These are phyloP conservation scores for Auricularia sp. DNA, from an alignment of 768 basidiomycete genomes.

Conservation along the genomic window DNA sequence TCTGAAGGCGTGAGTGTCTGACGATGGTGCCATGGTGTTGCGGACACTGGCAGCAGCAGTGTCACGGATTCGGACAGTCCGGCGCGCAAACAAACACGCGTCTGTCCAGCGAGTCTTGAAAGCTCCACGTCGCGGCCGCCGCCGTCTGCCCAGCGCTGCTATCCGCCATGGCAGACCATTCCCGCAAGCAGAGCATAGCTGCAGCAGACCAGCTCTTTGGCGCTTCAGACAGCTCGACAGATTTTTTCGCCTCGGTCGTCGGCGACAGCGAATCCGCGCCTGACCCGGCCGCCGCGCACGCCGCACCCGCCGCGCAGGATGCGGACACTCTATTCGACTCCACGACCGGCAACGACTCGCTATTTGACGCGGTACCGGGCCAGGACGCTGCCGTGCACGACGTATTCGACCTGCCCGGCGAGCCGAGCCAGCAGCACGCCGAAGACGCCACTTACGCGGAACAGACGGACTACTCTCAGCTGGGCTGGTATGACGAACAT, in stretches of 20 bases:
- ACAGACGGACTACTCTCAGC: conserved; percentile 16
- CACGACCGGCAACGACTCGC: not conserved
- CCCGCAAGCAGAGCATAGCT: conserved; percentile 30
- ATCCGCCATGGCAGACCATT: not conserved
- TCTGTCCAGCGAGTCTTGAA: not conserved
- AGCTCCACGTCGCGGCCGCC: conserved; percentile 1
- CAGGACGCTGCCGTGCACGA: conserved; percentile 9
- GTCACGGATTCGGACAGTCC: not conserved
- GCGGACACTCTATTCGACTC: not conserved
- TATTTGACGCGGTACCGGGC: not conserved
- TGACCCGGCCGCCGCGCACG: not conserved
- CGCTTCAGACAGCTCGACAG: conserved; percentile 44
- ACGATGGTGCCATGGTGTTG: no score
- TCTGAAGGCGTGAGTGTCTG: no score
- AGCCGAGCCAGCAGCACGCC: conserved; percentile 12
- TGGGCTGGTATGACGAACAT: conserved; percentile 24
- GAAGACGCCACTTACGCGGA: conserved; percentile 13
- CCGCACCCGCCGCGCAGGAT: not conserved
- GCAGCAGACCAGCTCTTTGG: conserved; percentile 78
- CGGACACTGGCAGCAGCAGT: not conserved
- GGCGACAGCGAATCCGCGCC: not conserved
- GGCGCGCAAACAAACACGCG: not conserved
- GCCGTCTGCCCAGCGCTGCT: not conserved
- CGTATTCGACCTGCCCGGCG: conserved; percentile 5
- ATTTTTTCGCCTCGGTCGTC: conserved; percentile 42